phyloP scores from a whole-genome alignment of 2,329 filamentous ascomycete genomes.

The Beauveria brongniartii region DNA sequence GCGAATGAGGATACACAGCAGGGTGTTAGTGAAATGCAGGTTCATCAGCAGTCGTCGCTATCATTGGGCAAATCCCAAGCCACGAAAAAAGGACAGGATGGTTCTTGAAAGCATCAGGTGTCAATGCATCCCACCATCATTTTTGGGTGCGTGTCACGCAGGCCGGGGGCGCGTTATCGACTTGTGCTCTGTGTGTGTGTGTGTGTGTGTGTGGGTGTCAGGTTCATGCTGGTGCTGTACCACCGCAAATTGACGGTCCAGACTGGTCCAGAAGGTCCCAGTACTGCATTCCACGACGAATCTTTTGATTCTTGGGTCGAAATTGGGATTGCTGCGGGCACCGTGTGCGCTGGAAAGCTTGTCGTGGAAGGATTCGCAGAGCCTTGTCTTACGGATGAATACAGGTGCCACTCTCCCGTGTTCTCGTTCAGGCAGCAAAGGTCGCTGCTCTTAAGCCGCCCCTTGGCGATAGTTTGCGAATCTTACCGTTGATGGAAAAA shows the following conservation, averaged over 20 bases:
- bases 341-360: neutral
- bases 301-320: neutral
- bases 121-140: neutral
- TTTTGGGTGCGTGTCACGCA: neutral
- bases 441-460: no score
- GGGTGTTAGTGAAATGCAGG: neutral
- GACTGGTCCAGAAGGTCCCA: neutral
- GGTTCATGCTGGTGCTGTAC: no score
- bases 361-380: neutral
- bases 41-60: neutral
- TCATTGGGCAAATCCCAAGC: neutral
- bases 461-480: no score
- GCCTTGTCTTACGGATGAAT: no score
- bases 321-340: neutral
- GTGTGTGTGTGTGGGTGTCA: no score
- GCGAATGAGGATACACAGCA: neutral
- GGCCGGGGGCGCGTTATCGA: neutral
- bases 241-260: neutral
- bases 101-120: neutral
- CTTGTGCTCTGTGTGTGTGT: neutral
- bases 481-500: no score
- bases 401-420: no score
- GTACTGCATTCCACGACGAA: neutral
- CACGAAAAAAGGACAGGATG: neutral
- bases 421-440: no score